Evolutionary conservation across 2,329 filamentous ascomycete species (phyloP).

Genomic region (Nemania sp.): DNA sequence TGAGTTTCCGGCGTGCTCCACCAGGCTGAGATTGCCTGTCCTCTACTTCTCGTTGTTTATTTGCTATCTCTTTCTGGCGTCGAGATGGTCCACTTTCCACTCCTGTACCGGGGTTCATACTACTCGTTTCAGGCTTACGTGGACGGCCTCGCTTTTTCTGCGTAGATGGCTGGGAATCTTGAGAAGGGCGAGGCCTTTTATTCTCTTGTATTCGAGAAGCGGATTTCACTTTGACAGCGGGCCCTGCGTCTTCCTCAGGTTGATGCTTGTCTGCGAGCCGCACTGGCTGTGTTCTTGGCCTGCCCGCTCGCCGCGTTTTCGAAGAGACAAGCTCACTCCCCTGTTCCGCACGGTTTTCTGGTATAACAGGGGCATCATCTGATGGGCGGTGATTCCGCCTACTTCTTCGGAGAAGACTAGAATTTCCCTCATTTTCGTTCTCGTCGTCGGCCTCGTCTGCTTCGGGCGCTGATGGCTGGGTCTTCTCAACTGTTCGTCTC

Average conservation of each 20-base stretch:
- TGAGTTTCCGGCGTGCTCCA: conserved; percentile 3
- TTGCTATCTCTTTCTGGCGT: conserved; percentile 16
- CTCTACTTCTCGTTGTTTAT: conserved; percentile 11
- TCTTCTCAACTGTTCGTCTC: conserved; percentile 13
- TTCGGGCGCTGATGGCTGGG: conserved; percentile 26
- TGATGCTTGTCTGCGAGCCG: conserved; percentile 9
- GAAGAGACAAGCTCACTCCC: neutral
- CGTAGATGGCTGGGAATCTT: conserved; percentile 23
- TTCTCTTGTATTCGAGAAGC: conserved; percentile 17
- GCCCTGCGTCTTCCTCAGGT: conserved; percentile 17
- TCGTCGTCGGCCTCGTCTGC: conserved; percentile 41
- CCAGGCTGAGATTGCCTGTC: conserved; percentile 1
- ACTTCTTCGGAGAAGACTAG: conserved; percentile 36
- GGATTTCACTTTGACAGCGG: conserved; percentile 10
- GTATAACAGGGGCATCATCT: neutral
- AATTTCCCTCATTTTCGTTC: conserved; percentile 38
- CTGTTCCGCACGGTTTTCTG: conserved; percentile 1
- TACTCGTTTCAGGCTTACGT: conserved; percentile 23
- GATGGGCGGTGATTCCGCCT: conserved; percentile 29
- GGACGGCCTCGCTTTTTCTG: conserved; percentile 31
- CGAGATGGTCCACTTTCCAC: conserved; percentile 20
- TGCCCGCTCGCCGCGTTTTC: neutral
- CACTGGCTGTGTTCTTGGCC: conserved; percentile 9
- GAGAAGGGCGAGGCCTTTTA: conserved; percentile 38
- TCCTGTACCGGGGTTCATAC: conserved; percentile 19